Base-by-base conservation (phyloP, 2,329 filamentous ascomycete species). In the Botrytis cinerea region DNA sequence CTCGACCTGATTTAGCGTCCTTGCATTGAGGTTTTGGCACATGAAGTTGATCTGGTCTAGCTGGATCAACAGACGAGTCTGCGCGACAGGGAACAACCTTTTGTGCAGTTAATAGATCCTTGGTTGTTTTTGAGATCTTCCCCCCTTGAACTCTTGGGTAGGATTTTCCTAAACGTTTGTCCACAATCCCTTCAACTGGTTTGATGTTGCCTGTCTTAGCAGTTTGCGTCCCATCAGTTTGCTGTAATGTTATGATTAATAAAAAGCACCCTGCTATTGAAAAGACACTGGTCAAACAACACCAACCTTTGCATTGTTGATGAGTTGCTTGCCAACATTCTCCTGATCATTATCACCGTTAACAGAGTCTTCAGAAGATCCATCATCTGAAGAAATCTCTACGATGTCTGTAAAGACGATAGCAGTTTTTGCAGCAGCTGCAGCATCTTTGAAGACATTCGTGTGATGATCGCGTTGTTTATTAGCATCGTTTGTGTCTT, bases 341-440 rank as follows among this genome's bases (percentile, higher is more conserved):
- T 18, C 51, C 14, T 45, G 38, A 28, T 20, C n/a, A 18, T 28
- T 18, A 16, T 32, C 32, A 6, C 32, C 16, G 16, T 16, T 18
- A 16, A 6, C 16, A 28, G 51, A 57, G 18, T 28, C n/a, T 18
- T 45, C 66, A 14, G n/a, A 35, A 22, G 48, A 57, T 69, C 28
- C 66, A 25, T 69, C 66, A 57, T 57, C 38, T 16, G 66, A 69
- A 32, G 66, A 69, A 32, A 69, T 57, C 25, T 69, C 38, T 45
- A 69, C 5, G 4, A 59, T 9, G 18, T 69, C 35, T 22, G 12
- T 40, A 25, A 51, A 69, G 40, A 6, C 32, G 48, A 69, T 20
- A 20, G 38, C 25, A 54, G 35, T 14, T 40, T 51, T 28, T 18
- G 46, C 12, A 54, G 32, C 32, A 12, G 38, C 25, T 20, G 10